Evolutionary conservation across 2,329 filamentous ascomycete species (phyloP).

Genomic region (Pseudocercospora eumusae): DNA sequence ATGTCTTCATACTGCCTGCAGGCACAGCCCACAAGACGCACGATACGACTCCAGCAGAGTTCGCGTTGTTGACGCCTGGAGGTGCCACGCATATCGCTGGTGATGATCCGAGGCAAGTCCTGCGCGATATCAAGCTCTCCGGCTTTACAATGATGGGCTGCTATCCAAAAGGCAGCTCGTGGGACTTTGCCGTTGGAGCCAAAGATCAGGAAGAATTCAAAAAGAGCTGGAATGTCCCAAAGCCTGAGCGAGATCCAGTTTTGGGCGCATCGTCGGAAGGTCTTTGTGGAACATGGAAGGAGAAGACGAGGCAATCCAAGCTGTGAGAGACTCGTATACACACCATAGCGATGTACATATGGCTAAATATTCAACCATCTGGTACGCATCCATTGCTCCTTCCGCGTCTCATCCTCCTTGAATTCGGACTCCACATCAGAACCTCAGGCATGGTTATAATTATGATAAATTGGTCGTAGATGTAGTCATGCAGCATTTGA

Average conservation of each 20-base stretch:
- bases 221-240: conserved; percentile 50
- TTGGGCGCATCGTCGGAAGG: conserved; percentile 46
- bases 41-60: conserved; percentile 44
- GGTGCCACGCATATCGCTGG: conserved; percentile 42
- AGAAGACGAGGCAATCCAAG: not conserved
- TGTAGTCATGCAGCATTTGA: conserved; percentile 6
- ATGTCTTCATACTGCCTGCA: conserved; percentile 61
- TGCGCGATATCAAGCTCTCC: conserved; percentile 42
- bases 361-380: too few species aligned
- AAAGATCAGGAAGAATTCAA: conserved; percentile 46
- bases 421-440: too few species aligned
- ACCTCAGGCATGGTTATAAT: too few species aligned
- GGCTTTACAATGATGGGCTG: conserved; percentile 62
- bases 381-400: too few species aligned
- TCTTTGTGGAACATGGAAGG: conserved; percentile 41
- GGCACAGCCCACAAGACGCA: conserved; percentile 59
- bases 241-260: conserved; percentile 53
- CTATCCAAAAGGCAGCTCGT: conserved; percentile 53
- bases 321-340: not conserved
- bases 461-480: too few species aligned
- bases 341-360: not conserved
- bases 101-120: conserved; percentile 39
- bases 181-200: conserved; percentile 55
- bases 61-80: conserved; percentile 51
- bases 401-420: too few species aligned